Percentiles rank a stretch among this genome's conserved stretches.
These are phyloP conservation scores for Trichoderma sp. DNA, from an alignment of 2,329 filamentous ascomycete species.

Conservation along the genomic window DNA sequence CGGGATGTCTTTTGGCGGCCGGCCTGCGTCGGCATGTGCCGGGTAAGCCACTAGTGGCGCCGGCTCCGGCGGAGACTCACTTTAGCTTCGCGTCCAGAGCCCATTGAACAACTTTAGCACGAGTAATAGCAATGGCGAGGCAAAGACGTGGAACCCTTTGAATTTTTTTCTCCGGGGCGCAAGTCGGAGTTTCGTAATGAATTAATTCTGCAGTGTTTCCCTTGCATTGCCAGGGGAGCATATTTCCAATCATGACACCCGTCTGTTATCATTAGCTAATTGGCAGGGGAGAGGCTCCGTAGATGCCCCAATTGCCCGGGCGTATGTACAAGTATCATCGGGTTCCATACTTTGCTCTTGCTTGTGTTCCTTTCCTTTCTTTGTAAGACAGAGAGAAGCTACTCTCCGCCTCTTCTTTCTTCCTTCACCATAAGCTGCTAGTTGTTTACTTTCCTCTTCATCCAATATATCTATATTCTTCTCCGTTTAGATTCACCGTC, in stretches of 20 bases:
- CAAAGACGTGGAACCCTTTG: background rate
- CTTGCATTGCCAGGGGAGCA: background rate
- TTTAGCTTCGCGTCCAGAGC: background rate
- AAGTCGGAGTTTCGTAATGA: constrained; percentile 9
- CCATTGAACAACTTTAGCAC: background rate
- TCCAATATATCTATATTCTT: background rate
- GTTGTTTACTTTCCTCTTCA: background rate
- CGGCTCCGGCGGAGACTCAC: constrained; percentile 7
- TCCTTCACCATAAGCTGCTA: background rate
- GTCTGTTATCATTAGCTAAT: constrained; percentile 7
- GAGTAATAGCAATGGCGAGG: background rate
- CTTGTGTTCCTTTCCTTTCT: background rate
- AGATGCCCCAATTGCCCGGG: background rate
- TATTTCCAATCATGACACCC: background rate
- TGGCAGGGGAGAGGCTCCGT: background rate
- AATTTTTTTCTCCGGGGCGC: background rate
- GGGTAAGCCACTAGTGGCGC: background rate
- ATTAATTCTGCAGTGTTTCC: background rate
- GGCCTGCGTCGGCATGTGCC: constrained; percentile 22
- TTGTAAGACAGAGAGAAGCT: background rate
- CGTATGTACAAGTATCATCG: background rate
- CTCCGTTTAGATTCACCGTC: background rate
- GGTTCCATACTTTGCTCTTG: background rate
- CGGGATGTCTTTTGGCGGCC: constrained; percentile 6
- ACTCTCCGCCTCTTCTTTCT: background rate